phyloP scores from a whole-genome alignment of 352 stramenopile species.

The Phytophthora crassamura region DNA sequence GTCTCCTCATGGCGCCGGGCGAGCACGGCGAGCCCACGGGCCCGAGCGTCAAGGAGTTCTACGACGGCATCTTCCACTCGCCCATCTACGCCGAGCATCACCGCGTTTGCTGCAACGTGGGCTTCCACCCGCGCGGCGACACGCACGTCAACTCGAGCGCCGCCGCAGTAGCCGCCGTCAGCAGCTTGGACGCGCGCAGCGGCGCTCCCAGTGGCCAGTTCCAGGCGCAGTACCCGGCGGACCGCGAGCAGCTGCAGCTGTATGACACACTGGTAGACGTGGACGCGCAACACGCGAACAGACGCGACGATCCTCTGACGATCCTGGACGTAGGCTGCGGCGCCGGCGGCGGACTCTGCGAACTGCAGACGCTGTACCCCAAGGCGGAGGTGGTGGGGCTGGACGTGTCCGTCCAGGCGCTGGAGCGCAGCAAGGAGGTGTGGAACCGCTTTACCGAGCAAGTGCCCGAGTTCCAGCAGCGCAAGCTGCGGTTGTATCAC shows the following conservation, averaged over 20 bases:
- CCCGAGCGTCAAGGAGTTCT: conserved; percentile 70
- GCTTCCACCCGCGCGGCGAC: conserved; percentile 48
- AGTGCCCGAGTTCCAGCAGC: conserved; percentile 39
- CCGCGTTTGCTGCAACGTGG: conserved; percentile 76
- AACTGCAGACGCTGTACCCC: conserved; percentile 65
- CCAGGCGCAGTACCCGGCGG: conserved; percentile 38
- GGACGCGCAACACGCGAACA: conserved; percentile 33
- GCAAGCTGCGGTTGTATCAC: conserved; percentile 63
- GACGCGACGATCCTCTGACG: conserved; percentile 37
- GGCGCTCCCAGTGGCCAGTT: conserved; percentile 33
- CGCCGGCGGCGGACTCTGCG: conserved; percentile 66
- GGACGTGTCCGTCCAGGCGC: conserved; percentile 69
- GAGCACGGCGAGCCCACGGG: conserved; percentile 7
- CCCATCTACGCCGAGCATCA: conserved; percentile 68
- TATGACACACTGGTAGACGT: conserved; percentile 64
- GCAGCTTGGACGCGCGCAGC: conserved; percentile 10
- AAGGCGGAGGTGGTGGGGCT: conserved; percentile 57
- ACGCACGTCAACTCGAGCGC: conserved; percentile 31
- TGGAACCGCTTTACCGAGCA: conserved; percentile 62
- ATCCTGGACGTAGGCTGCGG: conserved; percentile 75
- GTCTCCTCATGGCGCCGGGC: conserved; percentile 17
- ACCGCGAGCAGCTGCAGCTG: conserved; percentile 63
- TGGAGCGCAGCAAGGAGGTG: conserved; percentile 69
- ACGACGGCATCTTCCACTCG: conserved; percentile 81
- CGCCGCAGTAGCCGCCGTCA: conserved; percentile 20